These are phyloP conservation scores for Trametes meyenii DNA, from an alignment of 768 basidiomycete genomes.

Conservation along the genomic window DNA sequence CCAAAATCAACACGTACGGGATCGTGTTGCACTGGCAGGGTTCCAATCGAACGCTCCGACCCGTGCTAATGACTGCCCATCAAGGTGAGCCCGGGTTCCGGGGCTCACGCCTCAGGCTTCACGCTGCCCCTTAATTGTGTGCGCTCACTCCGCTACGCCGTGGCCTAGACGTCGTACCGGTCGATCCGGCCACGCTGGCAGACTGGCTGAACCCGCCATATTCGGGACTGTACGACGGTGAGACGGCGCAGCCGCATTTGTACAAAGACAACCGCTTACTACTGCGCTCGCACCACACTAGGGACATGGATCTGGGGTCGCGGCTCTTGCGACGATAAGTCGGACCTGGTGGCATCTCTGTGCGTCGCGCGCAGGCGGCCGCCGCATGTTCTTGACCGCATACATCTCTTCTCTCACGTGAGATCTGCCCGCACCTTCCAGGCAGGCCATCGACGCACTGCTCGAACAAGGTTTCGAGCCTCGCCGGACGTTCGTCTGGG, in stretches of 20 bases:
- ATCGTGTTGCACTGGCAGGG: conserved; percentile 65
- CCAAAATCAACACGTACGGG: conserved; percentile 61
- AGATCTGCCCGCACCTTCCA: background rate
- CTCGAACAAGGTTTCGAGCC: conserved; percentile 50
- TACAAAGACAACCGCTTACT: background rate
- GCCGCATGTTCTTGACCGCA: background rate
- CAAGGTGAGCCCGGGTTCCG: conserved; percentile 42
- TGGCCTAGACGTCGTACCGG: conserved; percentile 50
- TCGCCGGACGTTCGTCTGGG: conserved; percentile 41
- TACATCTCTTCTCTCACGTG: background rate
- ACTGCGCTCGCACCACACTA: background rate
- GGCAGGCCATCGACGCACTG: conserved; percentile 49
- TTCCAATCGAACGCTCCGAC: conserved; percentile 49
- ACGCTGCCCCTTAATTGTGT: background rate
- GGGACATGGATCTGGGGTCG: conserved; percentile 39
- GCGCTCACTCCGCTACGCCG: background rate
- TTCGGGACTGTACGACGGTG: conserved; percentile 48
- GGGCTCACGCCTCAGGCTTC: background rate
- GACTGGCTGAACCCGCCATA: conserved; percentile 54
- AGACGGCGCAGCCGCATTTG: background rate
- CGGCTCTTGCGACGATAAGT: conserved; percentile 41
- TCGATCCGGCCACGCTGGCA: conserved; percentile 44
- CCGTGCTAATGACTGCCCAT: conserved; percentile 55
- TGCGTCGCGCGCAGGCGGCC: conserved; percentile 16
- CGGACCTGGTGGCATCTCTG: conserved; percentile 36